Base-by-base conservation (phyloP, 345 rosid species). In the Luvunga scandens region DNA sequence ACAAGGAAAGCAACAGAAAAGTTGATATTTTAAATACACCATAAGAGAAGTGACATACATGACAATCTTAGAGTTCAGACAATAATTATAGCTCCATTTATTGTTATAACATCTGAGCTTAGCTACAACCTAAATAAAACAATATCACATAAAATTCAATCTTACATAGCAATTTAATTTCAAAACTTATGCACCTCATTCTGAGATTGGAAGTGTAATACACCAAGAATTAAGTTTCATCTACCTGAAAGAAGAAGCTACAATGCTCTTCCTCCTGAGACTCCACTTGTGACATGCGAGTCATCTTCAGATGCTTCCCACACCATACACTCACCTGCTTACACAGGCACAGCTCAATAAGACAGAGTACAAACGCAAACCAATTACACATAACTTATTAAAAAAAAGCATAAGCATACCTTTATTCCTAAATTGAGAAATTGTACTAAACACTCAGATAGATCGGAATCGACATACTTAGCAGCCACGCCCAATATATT, bases 191-290 rank as follows among this genome's bases (percentile, higher is more conserved):
- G 33, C 5, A 28, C 2, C 18, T 31, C 71, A 67, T 45, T 7
- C 18, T 45, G 8, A n/a, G n/a, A 5, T 19, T 39, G 57, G 57
- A 65, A n/a, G 53, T 6, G 62, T 30, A 13, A 14, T 31, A 2
- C 30, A 75, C 10, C 27, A 18, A 9, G 24, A 30, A 25, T 71
- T 69, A 75, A 65, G 21, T 36, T 28, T 66, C 67, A 59, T 75
- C 39, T 75, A 89, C 99, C 97, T 89, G 91, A 79, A 86, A 90
- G 83, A 91, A 96, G 72, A 85, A 42, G 66, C 48, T 79, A 59
- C 83, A 80, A 86, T 96, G 99, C 70, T 91, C 95, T 82, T 90
- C 96, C 83, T 96, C 99, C 84, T 91, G 98, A 64, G 95, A 93
- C 72, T 89, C 97, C 78, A 85, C 91, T 56, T 86, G 79, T 2